Evolutionary conservation across 495 filamentous ascomycete species (phyloP), one percentile per base, ranked within the genome.

Genomic region (Cetradonia linearis): DNA sequence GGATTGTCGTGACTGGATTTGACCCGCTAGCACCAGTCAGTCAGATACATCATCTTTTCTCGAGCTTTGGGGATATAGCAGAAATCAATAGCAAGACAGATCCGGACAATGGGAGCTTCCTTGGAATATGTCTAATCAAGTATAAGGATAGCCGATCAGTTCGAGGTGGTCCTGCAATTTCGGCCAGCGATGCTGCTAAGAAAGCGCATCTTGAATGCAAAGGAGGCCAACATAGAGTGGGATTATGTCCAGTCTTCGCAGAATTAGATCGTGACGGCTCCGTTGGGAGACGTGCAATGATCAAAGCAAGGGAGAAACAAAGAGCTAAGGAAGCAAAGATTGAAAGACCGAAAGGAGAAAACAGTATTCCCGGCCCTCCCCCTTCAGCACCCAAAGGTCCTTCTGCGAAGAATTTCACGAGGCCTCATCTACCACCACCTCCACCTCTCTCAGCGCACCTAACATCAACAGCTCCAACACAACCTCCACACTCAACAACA

Each of bases 1-100:
- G 95, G 68, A 83, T 99, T 48, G 85, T 96, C 13, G 88, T 95
- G 23, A 89, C 82, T n/a, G 90, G 91, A 5, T 95, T 96, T 68
- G 91, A 96, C 71, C 89, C 93, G 7, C 74, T 99, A 62, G 86
- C 86, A 10, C 79, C 87, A 20, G 83, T 91, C 63, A 80, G 84
- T 55, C 87, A 89, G 58, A 80, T 97, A 42, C 82, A 76, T n/a
- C 83, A 85, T 28, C 78, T 89, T 25, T 96, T 97, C 65, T 82
- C 87, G 27, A 83, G 82, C 36, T 96, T 86, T 73, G 93, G 93
- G 52, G 90, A 95, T 54, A 87, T 99, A 55, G 83, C 86, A 38
- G 86, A 89, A 63, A 84, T 93, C 61, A 88, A 86, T 63, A 95
- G 95, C 66, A 88, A 91, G 68, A 89, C 91, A 56, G 86, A 97